Conservation (phyloP, 148 eudicot species). For the Chenopodium suecicum region DNA sequence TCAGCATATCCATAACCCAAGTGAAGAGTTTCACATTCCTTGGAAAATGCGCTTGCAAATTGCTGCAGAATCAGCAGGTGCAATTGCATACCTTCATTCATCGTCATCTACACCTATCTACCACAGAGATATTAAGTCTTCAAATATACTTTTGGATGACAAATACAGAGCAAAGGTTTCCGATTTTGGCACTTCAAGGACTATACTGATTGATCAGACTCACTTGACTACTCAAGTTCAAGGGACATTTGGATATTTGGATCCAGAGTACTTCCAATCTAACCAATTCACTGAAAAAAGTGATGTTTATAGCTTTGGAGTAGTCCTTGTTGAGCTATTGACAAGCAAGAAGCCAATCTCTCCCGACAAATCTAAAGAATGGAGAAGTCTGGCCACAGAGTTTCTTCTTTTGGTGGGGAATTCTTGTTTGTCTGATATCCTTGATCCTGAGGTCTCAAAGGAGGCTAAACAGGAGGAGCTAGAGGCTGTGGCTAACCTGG, state of each 20-base stretch:
- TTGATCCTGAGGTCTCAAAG: slow-evolving; percentile 14
- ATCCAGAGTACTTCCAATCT: slow-evolving; percentile 27
- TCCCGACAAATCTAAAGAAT: slow-evolving; percentile 2
- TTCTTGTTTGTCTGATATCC: slow-evolving; percentile 14
- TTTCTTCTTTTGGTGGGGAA: slow-evolving; percentile 18
- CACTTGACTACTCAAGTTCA: slow-evolving; percentile 31
- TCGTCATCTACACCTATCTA: slow-evolving; percentile 22
- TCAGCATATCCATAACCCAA: slow-evolving; percentile 27
- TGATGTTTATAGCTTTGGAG: slow-evolving; percentile 35
- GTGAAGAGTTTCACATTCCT: slow-evolving; percentile 17
- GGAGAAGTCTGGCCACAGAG: slow-evolving; percentile 19
- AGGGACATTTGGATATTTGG: slow-evolving; percentile 36
- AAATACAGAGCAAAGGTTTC: slow-evolving; percentile 31
- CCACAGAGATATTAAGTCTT: slow-evolving; percentile 30
- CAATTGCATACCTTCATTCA: slow-evolving; percentile 23
- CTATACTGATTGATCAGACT: slow-evolving; percentile 23
- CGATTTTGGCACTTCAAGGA: slow-evolving; percentile 30
- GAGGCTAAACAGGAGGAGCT: slow-evolving; percentile 25
- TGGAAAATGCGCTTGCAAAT: slow-evolving; percentile 28
- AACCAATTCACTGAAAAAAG: slow-evolving; percentile 26
- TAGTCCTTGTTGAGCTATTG: slow-evolving; percentile 29
- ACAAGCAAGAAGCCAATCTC: slow-evolving; percentile 19
- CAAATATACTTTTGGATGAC: slow-evolving; percentile 29
- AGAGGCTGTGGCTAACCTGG: slow-evolving; percentile 19
- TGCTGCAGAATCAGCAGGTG: slow-evolving; percentile 22